Evolutionary conservation across 169 alveolate species (phyloP), one percentile per base, ranked within the genome.

Genomic region (Cryptosporidium muris): DNA sequence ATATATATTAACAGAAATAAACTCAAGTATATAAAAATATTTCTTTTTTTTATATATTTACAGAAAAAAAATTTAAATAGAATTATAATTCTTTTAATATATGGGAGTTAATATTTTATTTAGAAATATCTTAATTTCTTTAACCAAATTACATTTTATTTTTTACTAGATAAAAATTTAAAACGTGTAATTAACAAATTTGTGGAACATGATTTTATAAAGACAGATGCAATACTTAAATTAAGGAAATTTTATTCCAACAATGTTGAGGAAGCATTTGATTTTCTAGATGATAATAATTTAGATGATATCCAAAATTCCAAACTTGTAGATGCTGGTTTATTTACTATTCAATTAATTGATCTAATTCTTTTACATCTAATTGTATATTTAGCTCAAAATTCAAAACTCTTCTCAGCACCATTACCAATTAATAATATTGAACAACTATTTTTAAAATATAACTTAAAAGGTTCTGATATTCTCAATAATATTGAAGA

Each of bases 301-400:
- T 42, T 16, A 2, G 67, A 74, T 6, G 85, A 74, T 11, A 74
- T 74, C 40, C 38, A 47, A 40, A 68, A 74, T 45, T 58, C 85
- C 8, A 2, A 58, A 38, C 74, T 68, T 45, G 25, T 58, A 0
- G 68, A 74, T 74, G 85, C 85, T 14, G 85, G 85, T 4, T 51
- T 74, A 3, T 74, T 74, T 58, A 58, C 60, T 37, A 63, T 74
- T 11, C 85, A 74, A 34, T 49, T 74, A 2, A 74, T 74, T 45
- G 85, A 74, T 9, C 25, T 74, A 2, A 74, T 74, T 60, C 9
- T 36, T 60, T 25, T 74, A 60, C 36, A 58, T 63, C 2, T 47
- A 43, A 12, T 74, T 58, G 14, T 74, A 42, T 37, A 60, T 25
- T 25, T 45, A 74, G 43, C 16, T 56, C 1, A 36, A 54, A 4